Conservation (phyloP, 495 filamentous ascomycete genomes). For the Jackrogersella minutella region DNA sequence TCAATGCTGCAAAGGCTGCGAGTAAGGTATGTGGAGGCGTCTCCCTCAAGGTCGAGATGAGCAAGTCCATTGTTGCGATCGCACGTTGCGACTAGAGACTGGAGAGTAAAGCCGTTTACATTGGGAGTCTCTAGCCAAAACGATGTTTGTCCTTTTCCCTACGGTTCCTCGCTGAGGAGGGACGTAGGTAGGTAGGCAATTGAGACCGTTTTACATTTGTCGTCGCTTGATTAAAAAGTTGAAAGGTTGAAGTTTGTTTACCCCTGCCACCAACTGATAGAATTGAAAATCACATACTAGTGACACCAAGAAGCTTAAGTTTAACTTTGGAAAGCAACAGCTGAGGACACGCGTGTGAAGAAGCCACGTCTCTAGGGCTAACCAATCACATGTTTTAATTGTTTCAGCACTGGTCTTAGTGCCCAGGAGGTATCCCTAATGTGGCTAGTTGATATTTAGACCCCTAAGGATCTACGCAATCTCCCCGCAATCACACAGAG, state of each 20-base stretch:
- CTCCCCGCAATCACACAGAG: constrained; percentile 8
- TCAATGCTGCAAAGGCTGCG: constrained; percentile 37
- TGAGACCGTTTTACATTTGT: neutral
- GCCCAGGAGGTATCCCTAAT: neutral
- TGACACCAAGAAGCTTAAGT: neutral
- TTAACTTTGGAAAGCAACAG: neutral
- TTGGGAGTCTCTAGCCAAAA: constrained; percentile 12
- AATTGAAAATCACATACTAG: neutral
- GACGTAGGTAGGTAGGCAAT: neutral
- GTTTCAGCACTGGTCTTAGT: constrained; percentile 11
- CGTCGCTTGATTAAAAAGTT: neutral
- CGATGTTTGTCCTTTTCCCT: neutral
- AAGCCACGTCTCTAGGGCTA: constrained; percentile 40
- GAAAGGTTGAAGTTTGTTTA: constrained; percentile 1
- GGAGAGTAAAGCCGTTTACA: constrained; percentile 15
- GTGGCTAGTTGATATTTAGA: neutral
- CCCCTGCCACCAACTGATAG: neutral
- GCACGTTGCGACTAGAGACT: constrained; percentile 4
- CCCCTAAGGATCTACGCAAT: constrained; percentile 19
- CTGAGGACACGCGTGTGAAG: constrained; percentile 19
- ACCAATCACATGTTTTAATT: constrained; percentile 15
- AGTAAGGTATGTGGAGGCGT: constrained; percentile 46
- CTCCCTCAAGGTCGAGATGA: constrained; percentile 37
- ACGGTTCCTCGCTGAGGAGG: neutral
- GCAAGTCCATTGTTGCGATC: constrained; percentile 31